phyloP scores from a whole-genome alignment of 768 basidiomycete species.

The Tulasnella sp. region DNA sequence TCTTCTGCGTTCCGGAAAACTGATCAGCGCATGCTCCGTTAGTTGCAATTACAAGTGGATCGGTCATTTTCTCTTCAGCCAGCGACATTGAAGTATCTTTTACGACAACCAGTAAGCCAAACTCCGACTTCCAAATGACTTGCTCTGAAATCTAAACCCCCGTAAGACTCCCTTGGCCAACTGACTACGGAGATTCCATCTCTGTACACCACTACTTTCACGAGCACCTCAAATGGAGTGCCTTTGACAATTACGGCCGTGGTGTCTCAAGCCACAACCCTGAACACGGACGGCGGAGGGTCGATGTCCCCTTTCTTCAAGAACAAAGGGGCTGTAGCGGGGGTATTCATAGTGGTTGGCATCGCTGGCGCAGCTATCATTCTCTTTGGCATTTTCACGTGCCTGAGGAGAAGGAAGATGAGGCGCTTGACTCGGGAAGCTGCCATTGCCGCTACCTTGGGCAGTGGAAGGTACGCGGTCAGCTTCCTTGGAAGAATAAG shows the following conservation, averaged over 20 bases:
- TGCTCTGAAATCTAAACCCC: neutral
- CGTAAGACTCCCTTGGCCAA: conserved; percentile 34
- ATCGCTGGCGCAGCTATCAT: conserved; percentile 43
- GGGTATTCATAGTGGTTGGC: conserved; percentile 65
- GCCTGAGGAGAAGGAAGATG: neutral
- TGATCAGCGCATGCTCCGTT: neutral
- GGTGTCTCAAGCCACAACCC: conserved; percentile 56
- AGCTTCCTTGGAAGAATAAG: neutral
- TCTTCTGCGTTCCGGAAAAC: neutral
- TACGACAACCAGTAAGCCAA: neutral
- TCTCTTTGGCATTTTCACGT: conserved; percentile 33
- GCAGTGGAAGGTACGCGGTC: neutral
- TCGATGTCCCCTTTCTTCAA: conserved; percentile 49
- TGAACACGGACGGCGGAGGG: conserved; percentile 31
- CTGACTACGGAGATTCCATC: conserved; percentile 34
- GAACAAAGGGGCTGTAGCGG: conserved; percentile 60
- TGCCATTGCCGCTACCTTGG: neutral
- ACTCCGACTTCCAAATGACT: no score
- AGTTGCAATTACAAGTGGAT: neutral
- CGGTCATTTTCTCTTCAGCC: neutral
- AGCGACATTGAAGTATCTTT: neutral
- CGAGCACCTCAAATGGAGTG: conserved; percentile 44
- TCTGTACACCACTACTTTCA: conserved; percentile 35
- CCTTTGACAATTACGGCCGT: conserved; percentile 50
- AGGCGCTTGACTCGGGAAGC: conserved; percentile 3